Base-by-base conservation (phyloP, 768 basidiomycete genomes). In the Dentipellis sp. region DNA sequence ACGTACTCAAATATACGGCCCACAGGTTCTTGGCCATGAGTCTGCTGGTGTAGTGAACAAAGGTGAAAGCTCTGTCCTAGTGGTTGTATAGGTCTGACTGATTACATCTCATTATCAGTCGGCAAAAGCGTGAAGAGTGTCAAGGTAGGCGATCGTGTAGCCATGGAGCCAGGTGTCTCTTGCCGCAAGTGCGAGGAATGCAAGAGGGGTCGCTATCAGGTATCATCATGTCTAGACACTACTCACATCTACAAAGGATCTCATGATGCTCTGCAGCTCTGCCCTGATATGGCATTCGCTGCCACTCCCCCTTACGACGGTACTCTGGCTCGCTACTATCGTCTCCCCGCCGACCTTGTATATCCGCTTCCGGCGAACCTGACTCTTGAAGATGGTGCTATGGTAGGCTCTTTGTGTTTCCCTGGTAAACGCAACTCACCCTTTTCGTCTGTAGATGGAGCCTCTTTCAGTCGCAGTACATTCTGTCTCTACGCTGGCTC, bases 241-340 rank as follows among this genome's bases (percentile, higher is more conserved):
- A 21, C 10, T 21, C 47, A 45, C 29, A 39, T 46, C 42, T 34
- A 10, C 46, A 17, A 9, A 39, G 36, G 34, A 51, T 49, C 29
- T 11, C 5, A 22, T 22, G 21, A 16, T 22, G 14, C 12, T 16
- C 42, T 36, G 46, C 60, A 91, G 90, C 79, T 95, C 56, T 95
- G 94, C 71, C 80, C 88, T 1, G 77, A 92, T 55, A 87, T 95
- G 68, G 74, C 80, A 52, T 94, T 94, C 63, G 93, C 94, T 16
- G 94, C 94, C 2, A 95, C 94, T 12, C 95, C 94, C 54, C 95
- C 95, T 1, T 82, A 87, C 65, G 88, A 95, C 64, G 94, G 94
- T 54, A 97, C 94, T 12, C 81, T 97, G 19, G 78, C 78, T 49
- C 80, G 91, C 47, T 95, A 87, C 75, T 98, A 95, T 71, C 81